A percentile compares a stretch with the other conserved stretches of the same genome.
phyloP scores from a whole-genome alignment of 2,329 filamentous ascomycete genomes.

The Diaporthe longicolla region DNA sequence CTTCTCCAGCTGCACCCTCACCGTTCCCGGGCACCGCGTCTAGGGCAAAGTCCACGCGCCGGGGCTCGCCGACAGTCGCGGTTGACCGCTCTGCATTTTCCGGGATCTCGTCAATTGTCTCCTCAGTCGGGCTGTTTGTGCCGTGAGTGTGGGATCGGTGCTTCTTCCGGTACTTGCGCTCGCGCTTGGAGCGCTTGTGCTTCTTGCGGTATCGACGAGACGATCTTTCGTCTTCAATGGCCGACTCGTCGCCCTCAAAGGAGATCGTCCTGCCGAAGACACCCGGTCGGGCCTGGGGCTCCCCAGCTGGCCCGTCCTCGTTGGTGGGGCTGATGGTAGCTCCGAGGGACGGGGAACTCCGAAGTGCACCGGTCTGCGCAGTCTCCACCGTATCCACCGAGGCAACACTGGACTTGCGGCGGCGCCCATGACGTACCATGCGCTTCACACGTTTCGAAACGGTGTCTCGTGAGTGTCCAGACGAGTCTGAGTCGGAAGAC shows the following conservation, averaged over 20 bases:
- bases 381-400: constrained; percentile 71
- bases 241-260: constrained; percentile 59
- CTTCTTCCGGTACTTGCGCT: constrained; percentile 62
- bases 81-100: constrained; percentile 44
- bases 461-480: constrained; percentile 71
- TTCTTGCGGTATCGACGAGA: constrained; percentile 52
- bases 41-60: constrained; percentile 72
- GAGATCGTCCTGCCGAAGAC: constrained; percentile 55
- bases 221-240: constrained; percentile 60
- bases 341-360: constrained; percentile 59
- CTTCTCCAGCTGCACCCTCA: constrained; percentile 27
- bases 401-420: constrained; percentile 82
- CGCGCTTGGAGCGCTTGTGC: constrained; percentile 56
- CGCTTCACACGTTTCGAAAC: constrained; percentile 83
- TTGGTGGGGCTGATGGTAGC: constrained; percentile 52
- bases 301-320: constrained; percentile 57
- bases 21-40: constrained; percentile 28
- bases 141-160: constrained; percentile 53
- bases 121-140: constrained; percentile 49
- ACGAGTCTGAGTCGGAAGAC: constrained; percentile 78
- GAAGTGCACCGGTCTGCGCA: constrained; percentile 48
- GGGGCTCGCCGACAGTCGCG: constrained; percentile 58
- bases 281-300: constrained; percentile 54
- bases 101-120: constrained; percentile 52
- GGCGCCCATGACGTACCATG: constrained; percentile 78